Evolutionary conservation across 768 basidiomycete species (phyloP), one percentile per base, ranked within the genome.

Genomic region (Termitomyces titanicus): DNA sequence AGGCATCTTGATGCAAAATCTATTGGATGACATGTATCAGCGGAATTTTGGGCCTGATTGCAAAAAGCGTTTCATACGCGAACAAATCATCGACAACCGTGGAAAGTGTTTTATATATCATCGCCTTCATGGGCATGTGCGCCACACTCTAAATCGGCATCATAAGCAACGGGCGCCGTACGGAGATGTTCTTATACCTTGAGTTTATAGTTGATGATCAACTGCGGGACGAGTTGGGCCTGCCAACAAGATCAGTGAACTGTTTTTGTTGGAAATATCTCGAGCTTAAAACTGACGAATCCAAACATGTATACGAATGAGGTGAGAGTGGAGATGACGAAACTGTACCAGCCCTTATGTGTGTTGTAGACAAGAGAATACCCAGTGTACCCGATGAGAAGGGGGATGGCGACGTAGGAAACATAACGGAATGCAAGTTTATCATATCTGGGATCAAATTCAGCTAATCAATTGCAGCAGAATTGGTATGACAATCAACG

Each of bases 91-190:
- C 95, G 43, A 95, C 89, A 46, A 92, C 89, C 1, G 88, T 92
- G 43, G 92, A 89, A 55, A 96, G 77, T 1, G 90, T 86, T 75
- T 96, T 97, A 79, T 94, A 96, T 62, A 94, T 86, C 92, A 98
- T 94, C 3, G 95, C 90, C 70, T 95, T 97, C 88, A 97, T 95
- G 18, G 95, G 95, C 88, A 98, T 94, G 68, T 98, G 96, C 43
- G 96, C 89, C 34, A 97, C 94, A 68, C 89, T 93, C 89, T 94
- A 73, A 37, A 42, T 42, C 38, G 15, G 53, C 47, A 33, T 57
- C 15, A 18, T 54, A 42, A 53, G 48, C 37, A 27, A 57, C 53
- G 31, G 34, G 11, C 22, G 17, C 55, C n/a, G 39, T 56, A 56
- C 53, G 49, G 66, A 37, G 46, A 52, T 57, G 31, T 15, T 67